Base-by-base conservation (phyloP, 2,329 filamentous ascomycete species). In the Zymoseptoria pseudotritici region DNA sequence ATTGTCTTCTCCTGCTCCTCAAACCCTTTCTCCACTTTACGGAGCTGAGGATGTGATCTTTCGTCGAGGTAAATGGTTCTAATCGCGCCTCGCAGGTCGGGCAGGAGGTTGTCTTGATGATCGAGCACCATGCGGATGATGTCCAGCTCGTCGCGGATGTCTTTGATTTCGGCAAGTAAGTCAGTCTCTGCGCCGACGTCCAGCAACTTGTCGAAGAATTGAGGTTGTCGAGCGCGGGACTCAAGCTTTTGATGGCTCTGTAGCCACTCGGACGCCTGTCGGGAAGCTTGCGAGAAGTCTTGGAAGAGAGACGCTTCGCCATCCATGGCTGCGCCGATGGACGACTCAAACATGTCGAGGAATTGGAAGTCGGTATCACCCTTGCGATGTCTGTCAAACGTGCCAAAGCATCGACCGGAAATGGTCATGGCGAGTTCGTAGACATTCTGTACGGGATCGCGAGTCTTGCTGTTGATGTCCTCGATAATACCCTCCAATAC, bases 81-180 rank as follows among this genome's bases (percentile, higher is more conserved):
- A 54, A 84, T 74, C 19, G 75, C 74, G 1, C 68, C 67, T 58
- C 79, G 77, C 24, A 84, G 76, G 53, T 82, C 78, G 1, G 70
- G 72, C 1, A 83, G 71, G 0, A 82, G 77, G 29, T 73, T 70
- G 3, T 75, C 67, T 63, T 84, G 82, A 36, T 81, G 75, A 53
- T 79, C 75, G 1, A 84, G 72, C 0, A 84, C 77, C 57, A 79
- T 80, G 3, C 70, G 71, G 29, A 88, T 81, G 73, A 87, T 87
- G 66, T 83, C 83, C 20, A 88, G 78, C 71, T 88, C 85, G 66
- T 88, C 85, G 20, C 83, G 80, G 57, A 88, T 86, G 66, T 88
- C 85, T 68, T 87, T 87, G 53, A 83, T 83, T 65, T 88, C 85
- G 0, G 82, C 79, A 0, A 88, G 75, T 0, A 87, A 76, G 55